Base-by-base conservation (phyloP, 2,329 filamentous ascomycete species). In the Colletotrichum sp. region DNA sequence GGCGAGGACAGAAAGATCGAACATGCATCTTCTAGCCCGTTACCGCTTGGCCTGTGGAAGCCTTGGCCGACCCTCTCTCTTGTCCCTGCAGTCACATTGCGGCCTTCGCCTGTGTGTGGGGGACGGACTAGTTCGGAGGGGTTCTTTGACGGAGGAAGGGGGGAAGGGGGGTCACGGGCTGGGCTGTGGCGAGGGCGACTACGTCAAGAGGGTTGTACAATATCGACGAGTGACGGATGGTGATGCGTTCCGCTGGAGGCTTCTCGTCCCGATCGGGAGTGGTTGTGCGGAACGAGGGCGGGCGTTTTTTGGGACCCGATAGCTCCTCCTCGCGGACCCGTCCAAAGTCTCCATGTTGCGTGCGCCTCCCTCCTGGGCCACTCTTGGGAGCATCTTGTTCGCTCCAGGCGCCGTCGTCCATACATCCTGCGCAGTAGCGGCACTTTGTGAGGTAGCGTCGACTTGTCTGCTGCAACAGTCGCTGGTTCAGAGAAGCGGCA, bases 161-260 rank as follows among this genome's bases (percentile, higher is more conserved):
- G 64, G 55, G 64, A 26, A 18, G 44, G 34, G 67, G 67, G 70
- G 64, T 72, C 73, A 64, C 64, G 70, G 64, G 70, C 57, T 63
- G 49, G 65, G 64, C 44, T 66, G 73, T 76, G 73, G 73, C 69
- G 57, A 76, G 63, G 26, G 72, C 36, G 32, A 69, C 73, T 68
- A 73, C 73, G 73, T 76, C 70, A 76, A 73, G 73, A 69, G 16
- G 73, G 69, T 69, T 69, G 49, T 64, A 73, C 73, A 60, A 59
- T 36, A 49, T 64, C 57, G 39, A 59, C 59, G 52, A 67, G 63
- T 72, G 63, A 65, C 59, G 69, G 52, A 57, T 60, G 57, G 73
- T 36, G 73, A 76, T 76, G 73, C 34, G 57, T 26, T 69, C 39
- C 64, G 64, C 26, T 52, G 30, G 52, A 73, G 39, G 36, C 44